phyloP scores from a whole-genome alignment of 2,329 filamentous ascomycete species.

The Fusarium hainanense region DNA sequence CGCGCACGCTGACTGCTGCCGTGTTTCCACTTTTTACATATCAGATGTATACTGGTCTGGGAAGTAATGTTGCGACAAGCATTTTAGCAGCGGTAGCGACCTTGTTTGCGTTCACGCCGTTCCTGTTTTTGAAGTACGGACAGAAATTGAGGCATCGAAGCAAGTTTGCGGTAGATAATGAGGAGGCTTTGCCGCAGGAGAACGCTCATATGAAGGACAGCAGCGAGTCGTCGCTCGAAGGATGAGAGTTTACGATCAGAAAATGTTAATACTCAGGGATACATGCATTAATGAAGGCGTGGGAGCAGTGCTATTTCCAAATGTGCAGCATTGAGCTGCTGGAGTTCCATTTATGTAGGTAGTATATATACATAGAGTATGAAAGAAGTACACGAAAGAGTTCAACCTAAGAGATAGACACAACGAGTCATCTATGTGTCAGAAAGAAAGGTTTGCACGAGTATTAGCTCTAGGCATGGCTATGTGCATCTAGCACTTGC shows the following conservation, averaged over 20 bases:
- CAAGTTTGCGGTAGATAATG: slow-evolving; percentile 11
- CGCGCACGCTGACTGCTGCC: background rate
- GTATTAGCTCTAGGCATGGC: background rate
- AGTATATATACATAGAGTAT: background rate
- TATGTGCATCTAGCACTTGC: slow-evolving; percentile 41
- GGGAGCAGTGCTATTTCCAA: background rate
- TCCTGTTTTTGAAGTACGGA: slow-evolving; percentile 2
- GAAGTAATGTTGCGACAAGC: slow-evolving; percentile 12
- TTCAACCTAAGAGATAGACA: background rate
- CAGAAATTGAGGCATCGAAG: slow-evolving; percentile 8
- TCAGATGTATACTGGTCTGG: slow-evolving; percentile 16
- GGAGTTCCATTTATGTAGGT: background rate
- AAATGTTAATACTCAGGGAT: background rate
- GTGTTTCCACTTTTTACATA: slow-evolving; percentile 2
- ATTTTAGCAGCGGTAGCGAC: slow-evolving; percentile 12
- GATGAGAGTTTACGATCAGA: background rate
- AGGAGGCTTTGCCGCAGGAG: background rate
- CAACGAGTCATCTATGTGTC: background rate
- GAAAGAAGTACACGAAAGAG: background rate
- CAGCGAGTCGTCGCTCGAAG: background rate
- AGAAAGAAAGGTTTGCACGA: background rate
- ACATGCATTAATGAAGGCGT: background rate
- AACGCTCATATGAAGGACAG: slow-evolving; percentile 7
- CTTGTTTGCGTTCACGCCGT: slow-evolving; percentile 7
- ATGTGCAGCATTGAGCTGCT: fast-evolving